Percentiles rank a stretch among this genome's conserved stretches.
phyloP scores from a whole-genome alignment of 257 asterid species.

The Verbascum thapsus region DNA sequence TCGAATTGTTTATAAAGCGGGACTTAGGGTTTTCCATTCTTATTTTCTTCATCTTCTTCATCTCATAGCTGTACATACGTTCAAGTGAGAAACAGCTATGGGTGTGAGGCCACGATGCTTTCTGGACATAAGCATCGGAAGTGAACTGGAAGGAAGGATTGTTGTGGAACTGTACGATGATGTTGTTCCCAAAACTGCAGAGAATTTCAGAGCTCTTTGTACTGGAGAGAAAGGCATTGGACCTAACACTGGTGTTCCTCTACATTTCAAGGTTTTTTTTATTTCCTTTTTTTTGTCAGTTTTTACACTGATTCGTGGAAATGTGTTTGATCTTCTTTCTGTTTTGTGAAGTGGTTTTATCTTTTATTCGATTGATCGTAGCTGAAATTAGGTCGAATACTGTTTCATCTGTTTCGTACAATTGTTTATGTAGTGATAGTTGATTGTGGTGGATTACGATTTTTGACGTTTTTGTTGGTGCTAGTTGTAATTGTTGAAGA shows the following conservation, averaged over 20 bases:
- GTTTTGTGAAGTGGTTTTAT: neutral
- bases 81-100: conserved; percentile 35
- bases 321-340: neutral
- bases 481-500: too few species aligned
- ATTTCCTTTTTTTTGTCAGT: neutral
- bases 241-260: conserved; percentile 75
- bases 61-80: conserved; percentile 17
- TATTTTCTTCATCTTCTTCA: conserved; percentile 16
- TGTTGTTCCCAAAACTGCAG: conserved; percentile 88
- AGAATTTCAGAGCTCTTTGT: conserved; percentile 95
- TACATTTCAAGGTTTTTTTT: conserved; percentile 76
- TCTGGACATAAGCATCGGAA: conserved; percentile 81
- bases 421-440: neutral
- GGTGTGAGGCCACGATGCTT: conserved; percentile 61
- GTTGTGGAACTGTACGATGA: conserved; percentile 79
- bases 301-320: neutral
- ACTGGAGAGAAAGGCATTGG: conserved; percentile 98
- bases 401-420: neutral
- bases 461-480: too few species aligned
- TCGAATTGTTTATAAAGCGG: too few species aligned
- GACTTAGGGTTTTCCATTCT: conserved; percentile 54
- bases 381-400: neutral
- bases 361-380: neutral
- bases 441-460: too few species aligned
- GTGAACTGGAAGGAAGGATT: conserved; percentile 90